Base-by-base conservation (phyloP, 306 rosid species). In the Ceratonia siliqua region DNA sequence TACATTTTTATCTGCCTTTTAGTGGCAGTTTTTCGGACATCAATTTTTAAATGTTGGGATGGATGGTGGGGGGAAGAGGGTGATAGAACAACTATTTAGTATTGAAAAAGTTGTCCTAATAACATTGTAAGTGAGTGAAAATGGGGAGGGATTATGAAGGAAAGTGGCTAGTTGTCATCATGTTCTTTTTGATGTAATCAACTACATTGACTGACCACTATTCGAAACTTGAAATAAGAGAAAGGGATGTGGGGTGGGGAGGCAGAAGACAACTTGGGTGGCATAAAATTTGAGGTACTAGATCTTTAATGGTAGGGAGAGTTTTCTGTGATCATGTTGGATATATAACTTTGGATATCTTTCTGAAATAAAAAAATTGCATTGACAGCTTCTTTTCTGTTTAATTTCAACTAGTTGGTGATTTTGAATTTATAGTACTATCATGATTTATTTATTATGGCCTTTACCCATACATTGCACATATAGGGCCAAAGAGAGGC, bases 161-260 rank as follows among this genome's bases (percentile, higher is more conserved):
- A 80, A 89, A 85, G 90, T 57, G 68, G 76, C 46, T 67, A 76
- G 84, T 81, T 85, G 87, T 86, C 88, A 84, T 88, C 62, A 84
- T 85, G 81, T 78, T 76, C 36, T 81, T 73, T 76, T 71, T 62
- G 42, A 66, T 22, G 74, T 69, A 62, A 70, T 83, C 80, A 81
- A 77, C 62, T 85, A 45, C 83, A 72, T 82, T 83, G 79, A 82
- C 83, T 70, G 68, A 77, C 55, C 49, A 80, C 82, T 75, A 69
- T 73, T 74, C 45, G 63, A 52, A 55, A 54, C 80, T 89, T 83
- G 89, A 79, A 83, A 85, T 67, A 87, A 85, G 90, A 82, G 86
- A 87, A 57, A 84, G 85, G 35, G n/a, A 10, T 41, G 64, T 57
- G 66, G 41, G 45, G 77, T 35, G 52, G 32, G 33, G 39, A 20